phyloP scores from a whole-genome alignment of 192 early-diverging fungal genomes.

The Coemansia sp. region DNA sequence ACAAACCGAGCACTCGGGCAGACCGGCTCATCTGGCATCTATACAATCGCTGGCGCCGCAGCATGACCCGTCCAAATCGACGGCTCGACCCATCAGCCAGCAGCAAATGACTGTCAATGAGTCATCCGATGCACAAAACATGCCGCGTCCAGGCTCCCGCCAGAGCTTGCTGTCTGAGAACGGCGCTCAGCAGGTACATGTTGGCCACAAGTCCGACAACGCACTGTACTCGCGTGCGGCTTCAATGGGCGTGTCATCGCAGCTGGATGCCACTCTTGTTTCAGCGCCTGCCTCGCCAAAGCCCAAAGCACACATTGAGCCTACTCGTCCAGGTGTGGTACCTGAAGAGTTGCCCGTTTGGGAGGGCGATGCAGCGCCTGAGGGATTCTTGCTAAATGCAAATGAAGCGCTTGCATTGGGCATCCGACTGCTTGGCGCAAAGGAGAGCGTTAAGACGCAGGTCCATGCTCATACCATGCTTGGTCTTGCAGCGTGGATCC shows the following conservation, averaged over 20 bases:
- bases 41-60: not conserved
- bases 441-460: conserved; percentile 18
- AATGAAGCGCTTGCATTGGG: conserved; percentile 31
- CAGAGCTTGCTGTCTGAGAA: not conserved
- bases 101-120: not conserved
- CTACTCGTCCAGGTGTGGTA: conserved; percentile 17
- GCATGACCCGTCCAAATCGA: not conserved
- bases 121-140: not conserved
- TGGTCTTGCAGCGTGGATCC: conserved; percentile 42
- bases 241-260: not conserved
- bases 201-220: not conserved
- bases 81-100: not conserved
- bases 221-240: not conserved
- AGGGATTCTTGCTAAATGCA: conserved; percentile 35
- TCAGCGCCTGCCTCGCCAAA: conserved; percentile 13
- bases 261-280: not conserved
- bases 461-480: conserved; percentile 26
- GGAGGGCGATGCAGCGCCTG: conserved; percentile 21
- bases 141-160: not conserved
- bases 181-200: not conserved
- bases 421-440: conserved; percentile 22
- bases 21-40: not conserved
- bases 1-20: not conserved
- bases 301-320: not conserved
- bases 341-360: conserved; percentile 37